Evolutionary conservation across 768 basidiomycete genomes (phyloP), one percentile per base, ranked within the genome.

Genomic region (Termitomyces titanicus): DNA sequence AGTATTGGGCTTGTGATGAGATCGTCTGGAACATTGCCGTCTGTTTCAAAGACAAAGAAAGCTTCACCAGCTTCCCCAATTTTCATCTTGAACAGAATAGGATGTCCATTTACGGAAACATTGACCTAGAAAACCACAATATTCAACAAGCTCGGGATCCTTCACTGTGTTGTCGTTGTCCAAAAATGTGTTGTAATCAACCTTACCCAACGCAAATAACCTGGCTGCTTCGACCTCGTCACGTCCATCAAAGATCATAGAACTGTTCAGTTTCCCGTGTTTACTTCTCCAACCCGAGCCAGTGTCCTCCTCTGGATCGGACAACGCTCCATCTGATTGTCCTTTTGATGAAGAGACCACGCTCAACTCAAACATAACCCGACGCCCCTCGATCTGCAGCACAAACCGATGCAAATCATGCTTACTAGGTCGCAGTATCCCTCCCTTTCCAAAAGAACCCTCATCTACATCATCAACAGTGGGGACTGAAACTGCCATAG

Each of bases 51-150:
- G 39, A 99, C 89, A 65, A 98, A 98, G 79, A 98, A 99, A 0
- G 95, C 97, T 72, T 99, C 97, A 5, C 97, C 97, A 1, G 97
- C 94, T 55, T 98, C 97, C 38, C 94, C 95, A 58, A 98, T 94
- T 78, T 99, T 98, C 97, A 99, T 99, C 70, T 80, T 81, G 70
- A 92, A 98, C 0, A 95, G 96, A 53, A 94, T 88, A 42, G 81
- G 79, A 62, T 84, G 77, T 38, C 89, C 92, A 72, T 97, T 95
- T 64, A 98, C 86, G 49, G 83, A 82, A 33, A 98, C 83, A 58
- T 86, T 91, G 59, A 98, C 96, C 92, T 94, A 60, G 43, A 35
- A 24, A 15, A 44, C 25, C 52, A n/a, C 15, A 9, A 29, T 46
- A 20, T 40, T n/a, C n/a, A n/a, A 93, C 88, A 35, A 96, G 76